Evolutionary conservation across 805 yeast species (phyloP), one percentile per base, ranked within the genome.

Genomic region (Starmerella potacharoeniae): DNA sequence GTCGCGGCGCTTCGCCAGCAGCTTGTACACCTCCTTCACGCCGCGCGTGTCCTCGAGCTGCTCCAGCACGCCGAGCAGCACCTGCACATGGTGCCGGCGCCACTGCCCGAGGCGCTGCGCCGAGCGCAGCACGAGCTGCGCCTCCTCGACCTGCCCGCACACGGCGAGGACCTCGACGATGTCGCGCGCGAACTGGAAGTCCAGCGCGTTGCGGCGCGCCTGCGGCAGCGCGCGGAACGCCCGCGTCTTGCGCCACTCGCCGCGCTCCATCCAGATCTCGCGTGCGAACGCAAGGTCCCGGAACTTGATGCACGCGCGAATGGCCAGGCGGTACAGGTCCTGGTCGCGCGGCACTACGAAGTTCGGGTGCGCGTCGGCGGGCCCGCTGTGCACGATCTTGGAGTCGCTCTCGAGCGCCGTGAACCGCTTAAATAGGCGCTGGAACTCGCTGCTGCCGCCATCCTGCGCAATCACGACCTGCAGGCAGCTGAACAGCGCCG

Each of bases 221-320:
- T 69, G 62, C 0, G 72, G 50, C 16, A 80, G 64, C 0, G 55
- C 39, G 51, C 73, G 77, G 72, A 84, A 89, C 3, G 33, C 51
- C 1, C 40, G n/a, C 6, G 85, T 74, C 56, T 78, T 79, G 51
- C 96, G 73, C 69, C 76, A 88, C 28, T 66, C 58, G 2, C 96
- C 96, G 63, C 97, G 77, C 63, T 86, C 95, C 2, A 70, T 68
- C 95, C 96, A 89, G 1, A 86, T 72, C 30, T 69, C 67, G 54
- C 80, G 80, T 4, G 89, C 90, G 64, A 84, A 78, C 0, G 72
- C 73, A 42, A 75, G 67, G 62, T 82, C 77, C 41, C 75, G 73
- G 63, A 77, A 77, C 48, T 73, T 71, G 11, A 76, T 75, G 1
- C 91, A 86, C 0, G 91, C 91, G 55, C 77, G 74, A 63, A 87